Evolutionary conservation across 495 filamentous ascomycete species (phyloP).

Genomic region (Gamarada debralockiae): DNA sequence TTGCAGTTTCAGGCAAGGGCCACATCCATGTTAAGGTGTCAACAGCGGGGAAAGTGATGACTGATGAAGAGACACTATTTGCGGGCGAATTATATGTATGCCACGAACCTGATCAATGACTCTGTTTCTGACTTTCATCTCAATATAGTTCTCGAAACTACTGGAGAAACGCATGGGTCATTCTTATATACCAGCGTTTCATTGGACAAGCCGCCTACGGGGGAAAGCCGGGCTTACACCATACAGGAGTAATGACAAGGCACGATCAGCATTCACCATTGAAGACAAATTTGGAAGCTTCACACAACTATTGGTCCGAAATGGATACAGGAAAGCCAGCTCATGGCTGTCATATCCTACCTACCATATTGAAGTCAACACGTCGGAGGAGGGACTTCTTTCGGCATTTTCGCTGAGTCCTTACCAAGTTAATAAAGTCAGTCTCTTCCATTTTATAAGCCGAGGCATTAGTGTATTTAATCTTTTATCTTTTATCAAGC

Average conservation of each 20-base stretch:
- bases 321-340: not conserved
- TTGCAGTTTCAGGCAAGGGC: too few species aligned
- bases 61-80: too few species aligned
- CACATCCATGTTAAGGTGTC: too few species aligned
- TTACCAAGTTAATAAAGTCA: not conserved
- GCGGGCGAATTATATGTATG: too few species aligned
- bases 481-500: too few species aligned
- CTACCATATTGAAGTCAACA: not conserved
- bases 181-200: not conserved
- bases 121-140: too few species aligned
- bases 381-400: not conserved
- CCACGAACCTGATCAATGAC: too few species aligned
- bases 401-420: not conserved
- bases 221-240: not conserved
- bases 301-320: not conserved
- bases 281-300: not conserved
- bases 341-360: not conserved
- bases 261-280: not conserved
- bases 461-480: too few species aligned
- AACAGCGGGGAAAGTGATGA: too few species aligned
- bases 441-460: too few species aligned
- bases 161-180: not conserved
- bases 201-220: conserved; percentile 3
- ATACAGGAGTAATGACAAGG: not conserved
- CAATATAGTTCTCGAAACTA: not conserved